phyloP scores from a whole-genome alignment of 345 rosid genomes.

The Corchorus capsularis region DNA sequence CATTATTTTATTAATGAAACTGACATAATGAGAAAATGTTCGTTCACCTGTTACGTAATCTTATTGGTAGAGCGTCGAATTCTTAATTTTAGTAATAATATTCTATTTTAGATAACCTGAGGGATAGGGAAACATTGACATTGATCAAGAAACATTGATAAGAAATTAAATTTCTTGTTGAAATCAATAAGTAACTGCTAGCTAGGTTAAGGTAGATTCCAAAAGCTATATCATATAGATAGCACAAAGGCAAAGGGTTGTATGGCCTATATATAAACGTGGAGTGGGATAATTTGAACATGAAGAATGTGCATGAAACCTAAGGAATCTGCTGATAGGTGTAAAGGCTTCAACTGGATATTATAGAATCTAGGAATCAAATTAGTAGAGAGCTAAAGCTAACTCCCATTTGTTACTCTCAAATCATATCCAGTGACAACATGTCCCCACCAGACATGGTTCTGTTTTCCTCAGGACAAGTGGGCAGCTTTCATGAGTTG shows the following conservation, averaged over 20 bases:
- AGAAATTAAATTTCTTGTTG: not conserved
- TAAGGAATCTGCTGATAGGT: constrained; percentile 21
- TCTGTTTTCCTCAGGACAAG: constrained; percentile 19
- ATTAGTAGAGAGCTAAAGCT: not conserved
- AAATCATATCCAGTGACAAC: not conserved
- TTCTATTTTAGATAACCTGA: too few relatives aligned
- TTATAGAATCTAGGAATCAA: constrained; percentile 13
- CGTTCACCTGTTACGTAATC: too few relatives aligned
- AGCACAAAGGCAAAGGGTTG: not conserved
- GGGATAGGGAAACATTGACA: too few relatives aligned
- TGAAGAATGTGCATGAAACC: constrained; percentile 16
- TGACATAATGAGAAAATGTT: too few relatives aligned
- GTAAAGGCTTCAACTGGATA: constrained; percentile 18
- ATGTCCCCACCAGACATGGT: constrained; percentile 7
- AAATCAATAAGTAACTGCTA: not conserved
- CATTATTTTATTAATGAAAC: too few relatives aligned
- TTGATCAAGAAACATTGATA: not conserved
- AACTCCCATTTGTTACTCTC: not conserved
- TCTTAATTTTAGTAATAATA: too few relatives aligned
- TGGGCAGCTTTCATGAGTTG: constrained; percentile 23
- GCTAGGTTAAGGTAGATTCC: not conserved
- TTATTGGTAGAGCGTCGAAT: too few relatives aligned
- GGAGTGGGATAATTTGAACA: not conserved
- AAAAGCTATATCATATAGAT: not conserved
- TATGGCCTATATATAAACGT: not conserved